Base-by-base conservation (phyloP, 805 yeast genomes). In the Lachancea fermentati region DNA sequence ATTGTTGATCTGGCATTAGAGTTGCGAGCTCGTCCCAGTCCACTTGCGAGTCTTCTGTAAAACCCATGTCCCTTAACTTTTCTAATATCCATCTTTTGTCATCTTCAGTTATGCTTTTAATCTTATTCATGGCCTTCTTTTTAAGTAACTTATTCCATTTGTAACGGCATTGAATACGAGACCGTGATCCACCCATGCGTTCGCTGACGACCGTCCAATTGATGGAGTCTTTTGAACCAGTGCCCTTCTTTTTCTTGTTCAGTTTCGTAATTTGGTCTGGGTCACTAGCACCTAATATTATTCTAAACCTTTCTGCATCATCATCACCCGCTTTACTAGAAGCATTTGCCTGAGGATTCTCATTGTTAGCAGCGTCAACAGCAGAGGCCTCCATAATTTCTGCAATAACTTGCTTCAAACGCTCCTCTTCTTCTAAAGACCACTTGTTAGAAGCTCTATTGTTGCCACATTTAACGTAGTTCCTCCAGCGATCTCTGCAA, bases 401-500 rank as follows among this genome's bases (percentile, higher is more conserved):
- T 19, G 63, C 58, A 12, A 85, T 76, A 6, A 81, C 76, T n/a
- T 59, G 57, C 39, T 72, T 71, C 45, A 89, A 66, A 38, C 66
- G 62, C 14, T 66, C 70, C 58, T 89, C 97, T 54, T 86, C 96
- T 26, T 74, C 78, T 1, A 61, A 56, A 0, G 81, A 67, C 97
- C 97, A 89, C 57, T 83, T 85, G 59, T 85, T 84, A 36, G 76
- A 73, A 6, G 79, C 77, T 48, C 97, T 71, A 40, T 76, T 76
- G 13, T 69, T 70, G 17, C 97, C 97, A 67, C 97, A 91, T 61
- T 89, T 89, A 47, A 89, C 84, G 58, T 89, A 91, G 59, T 91
- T 91, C 62, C 97, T 73, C 95, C 95, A 91, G 52, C 97, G 72
- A 60, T 91, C 97, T 51, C 97, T 74, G 62, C 97, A 89, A 64